These are phyloP conservation scores for Luvunga scandens DNA, from an alignment of 345 rosid species.

Conservation along the genomic window DNA sequence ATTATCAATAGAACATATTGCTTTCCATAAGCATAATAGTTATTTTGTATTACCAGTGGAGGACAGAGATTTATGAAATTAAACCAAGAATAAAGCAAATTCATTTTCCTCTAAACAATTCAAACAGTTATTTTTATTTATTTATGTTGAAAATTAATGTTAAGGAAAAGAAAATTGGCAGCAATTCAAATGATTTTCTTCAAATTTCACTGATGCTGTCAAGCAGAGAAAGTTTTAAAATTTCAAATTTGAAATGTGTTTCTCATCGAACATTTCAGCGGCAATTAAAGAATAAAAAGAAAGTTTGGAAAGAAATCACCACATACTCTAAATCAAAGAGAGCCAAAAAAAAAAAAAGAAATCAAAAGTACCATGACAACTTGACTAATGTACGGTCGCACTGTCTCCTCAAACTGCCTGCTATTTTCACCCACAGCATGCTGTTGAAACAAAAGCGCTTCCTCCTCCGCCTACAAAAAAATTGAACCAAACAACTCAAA, in stretches of 20 bases:
- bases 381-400: conserved; percentile 55
- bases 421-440: conserved; percentile 32
- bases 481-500: not conserved
- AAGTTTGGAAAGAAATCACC: not conserved
- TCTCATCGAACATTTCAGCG: not conserved
- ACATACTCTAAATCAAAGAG: not conserved
- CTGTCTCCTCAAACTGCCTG: conserved; percentile 32
- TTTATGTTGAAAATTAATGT: not conserved
- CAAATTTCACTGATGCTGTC: not conserved
- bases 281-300: not conserved
- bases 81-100: not conserved
- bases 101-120: not conserved
- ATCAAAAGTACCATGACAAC: conserved; percentile 50
- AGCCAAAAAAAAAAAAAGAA: not conserved
- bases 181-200: not conserved
- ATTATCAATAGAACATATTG: not conserved
- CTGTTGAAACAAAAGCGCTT: too few species aligned
- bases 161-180: too few species aligned
- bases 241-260: not conserved
- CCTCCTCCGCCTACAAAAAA: conserved; percentile 70
- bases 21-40: not conserved
- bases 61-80: not conserved
- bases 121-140: not conserved
- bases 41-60: too few species aligned
- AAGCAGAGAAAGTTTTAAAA: not conserved